These are phyloP conservation scores for Alternaria longipes DNA, from an alignment of 2,329 filamentous ascomycete species.

Conservation along the genomic window DNA sequence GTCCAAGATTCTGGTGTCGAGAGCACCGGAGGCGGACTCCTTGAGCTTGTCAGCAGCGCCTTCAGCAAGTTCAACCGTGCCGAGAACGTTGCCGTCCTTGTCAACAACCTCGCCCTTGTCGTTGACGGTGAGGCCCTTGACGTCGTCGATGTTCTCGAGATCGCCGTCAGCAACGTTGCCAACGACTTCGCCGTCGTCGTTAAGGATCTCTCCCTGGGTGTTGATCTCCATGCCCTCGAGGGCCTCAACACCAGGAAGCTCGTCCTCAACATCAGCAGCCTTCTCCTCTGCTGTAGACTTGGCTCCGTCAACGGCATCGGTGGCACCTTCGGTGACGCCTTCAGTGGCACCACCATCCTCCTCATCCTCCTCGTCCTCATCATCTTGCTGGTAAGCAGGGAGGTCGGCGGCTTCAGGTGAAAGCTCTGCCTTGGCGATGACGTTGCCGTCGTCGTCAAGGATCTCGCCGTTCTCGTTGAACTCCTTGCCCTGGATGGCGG, in stretches of 20 bases:
- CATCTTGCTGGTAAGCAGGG: constrained; percentile 41
- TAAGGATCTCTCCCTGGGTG: constrained; percentile 59
- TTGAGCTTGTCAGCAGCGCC: constrained; percentile 59
- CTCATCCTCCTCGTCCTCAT: constrained; percentile 37
- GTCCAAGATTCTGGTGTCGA: constrained; percentile 60
- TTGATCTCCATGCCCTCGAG: constrained; percentile 62
- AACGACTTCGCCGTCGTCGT: constrained; percentile 60
- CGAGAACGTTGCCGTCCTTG: constrained; percentile 60
- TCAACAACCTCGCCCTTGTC: constrained; percentile 62
- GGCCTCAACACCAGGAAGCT: constrained; percentile 62
- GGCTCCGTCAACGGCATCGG: constrained; percentile 31
- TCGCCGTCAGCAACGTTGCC: constrained; percentile 59
- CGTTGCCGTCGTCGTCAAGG: constrained; percentile 63
- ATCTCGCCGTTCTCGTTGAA: constrained; percentile 65
- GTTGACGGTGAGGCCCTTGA: constrained; percentile 61
- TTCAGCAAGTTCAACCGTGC: constrained; percentile 61
- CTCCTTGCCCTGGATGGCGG: constrained; percentile 58
- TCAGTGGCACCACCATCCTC: constrained; percentile 37
- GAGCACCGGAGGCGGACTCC: constrained; percentile 50
- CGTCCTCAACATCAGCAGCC: constrained; percentile 56
- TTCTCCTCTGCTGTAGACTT: constrained; percentile 49
- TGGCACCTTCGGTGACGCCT: constrained; percentile 26
- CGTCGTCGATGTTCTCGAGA: constrained; percentile 51
- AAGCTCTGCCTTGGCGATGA: constrained; percentile 62
- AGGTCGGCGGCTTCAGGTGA: constrained; percentile 57